Base-by-base conservation (phyloP, 2,329 filamentous ascomycete genomes). In the Chaetothyriales sp. region DNA sequence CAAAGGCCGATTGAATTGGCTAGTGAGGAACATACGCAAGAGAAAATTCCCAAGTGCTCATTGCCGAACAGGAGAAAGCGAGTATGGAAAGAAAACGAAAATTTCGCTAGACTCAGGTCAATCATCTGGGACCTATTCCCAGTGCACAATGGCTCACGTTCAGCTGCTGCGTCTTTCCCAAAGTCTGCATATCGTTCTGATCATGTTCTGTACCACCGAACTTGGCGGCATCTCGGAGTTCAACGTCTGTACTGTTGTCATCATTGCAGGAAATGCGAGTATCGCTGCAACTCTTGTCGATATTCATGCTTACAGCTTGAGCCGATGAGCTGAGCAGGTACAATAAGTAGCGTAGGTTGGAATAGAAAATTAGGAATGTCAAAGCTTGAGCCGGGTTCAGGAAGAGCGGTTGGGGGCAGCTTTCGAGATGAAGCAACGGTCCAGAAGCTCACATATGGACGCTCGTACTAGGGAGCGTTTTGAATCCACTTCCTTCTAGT, bases 141-240 rank as follows among this genome's bases (percentile, higher is more conserved):
- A 15, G 44, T 22, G 22, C 13, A 15, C 15, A 46, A 22, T 18
- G 19, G 22, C 44, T 15, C 19, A 46, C 44, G 54, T 70, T 69
- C 54, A 77, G 64, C 47, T 76, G 70, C 52, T 75, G 73, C 20
- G 66, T 64, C 62, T 75, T 76, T 37, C 74, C 74, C 70, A 77
- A 66, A 18, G 73, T 69, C 40, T 65, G 65, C 70, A 77, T 73
- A 51, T 77, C 69, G 18, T 52, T 55, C 15, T 59, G 56, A 44
- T 65, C 63, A 20, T 58, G 56, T 1, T 53, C 47, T 9, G 51
- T 55, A 29, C 49, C 47, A 44, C 44, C 44, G 13, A 15, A 22
- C 13, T 5, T 18, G 44, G n/a, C 44, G 22, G 15, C 5, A 18
- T 46, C 18, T n/a, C 49, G 44, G 43, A 55, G 44, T 37, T 51